A percentile compares a stretch with the other conserved stretches of the same genome.
Conservation (phyloP, 148 eudicot genomes). For the Polygonum maritimum region DNA sequence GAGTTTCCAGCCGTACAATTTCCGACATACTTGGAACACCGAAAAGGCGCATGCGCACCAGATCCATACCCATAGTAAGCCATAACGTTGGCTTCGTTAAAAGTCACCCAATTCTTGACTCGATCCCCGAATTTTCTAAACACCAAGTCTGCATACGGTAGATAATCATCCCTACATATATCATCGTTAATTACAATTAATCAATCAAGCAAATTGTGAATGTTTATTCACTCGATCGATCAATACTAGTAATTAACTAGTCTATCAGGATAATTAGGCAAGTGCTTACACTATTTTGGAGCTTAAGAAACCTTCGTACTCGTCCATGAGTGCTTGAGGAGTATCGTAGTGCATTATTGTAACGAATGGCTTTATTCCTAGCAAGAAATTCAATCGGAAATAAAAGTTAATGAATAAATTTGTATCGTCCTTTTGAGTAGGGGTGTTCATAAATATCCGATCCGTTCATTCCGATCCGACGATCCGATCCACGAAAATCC, state of each 20-base stretch:
- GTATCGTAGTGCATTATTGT: slow-evolving; percentile 10
- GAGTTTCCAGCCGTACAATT: slow-evolving; percentile 11
- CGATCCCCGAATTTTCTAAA: slow-evolving; percentile 9
- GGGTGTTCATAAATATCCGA: too few species aligned
- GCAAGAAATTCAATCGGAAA: neutral
- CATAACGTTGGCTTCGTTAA: slow-evolving; percentile 3
- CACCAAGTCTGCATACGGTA: neutral
- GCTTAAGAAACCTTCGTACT: slow-evolving; percentile 9
- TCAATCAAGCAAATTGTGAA: neutral
- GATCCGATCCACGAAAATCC: too few species aligned
- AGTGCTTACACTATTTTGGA: slow-evolving; percentile 9
- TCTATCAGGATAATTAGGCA: neutral
- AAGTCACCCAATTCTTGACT: slow-evolving; percentile 8
- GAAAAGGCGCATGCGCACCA: neutral
- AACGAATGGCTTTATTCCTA: slow-evolving; percentile 14
- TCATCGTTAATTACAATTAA: neutral
- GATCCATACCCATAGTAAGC: neutral
- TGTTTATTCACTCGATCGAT: neutral
- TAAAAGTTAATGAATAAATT: too few species aligned
- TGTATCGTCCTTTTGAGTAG: too few species aligned
- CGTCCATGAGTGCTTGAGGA: slow-evolving; percentile 12
- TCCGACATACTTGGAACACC: slow-evolving; percentile 1
- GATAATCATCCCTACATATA: neutral
- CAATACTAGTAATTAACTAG: neutral
- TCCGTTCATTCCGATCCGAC: too few species aligned